Conservation (phyloP, 768 basidiomycete genomes). For the Roridomyces roridus region DNA sequence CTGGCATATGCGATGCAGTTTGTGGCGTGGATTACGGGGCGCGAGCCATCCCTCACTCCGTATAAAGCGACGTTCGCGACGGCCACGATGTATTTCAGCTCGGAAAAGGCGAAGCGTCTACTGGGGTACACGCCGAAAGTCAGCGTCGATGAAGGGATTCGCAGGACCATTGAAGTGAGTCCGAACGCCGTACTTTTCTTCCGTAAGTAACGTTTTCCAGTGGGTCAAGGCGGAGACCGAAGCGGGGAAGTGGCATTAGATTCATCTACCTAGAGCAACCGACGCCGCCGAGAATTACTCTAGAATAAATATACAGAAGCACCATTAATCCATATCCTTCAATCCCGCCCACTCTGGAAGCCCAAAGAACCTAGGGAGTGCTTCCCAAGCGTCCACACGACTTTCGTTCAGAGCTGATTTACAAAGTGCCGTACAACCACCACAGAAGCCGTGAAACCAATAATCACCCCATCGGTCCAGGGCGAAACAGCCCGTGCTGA, state of each 20-base stretch:
- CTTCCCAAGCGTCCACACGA: too few species aligned
- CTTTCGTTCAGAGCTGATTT: too few species aligned
- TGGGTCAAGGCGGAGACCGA: constrained; percentile 13
- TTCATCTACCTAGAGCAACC: background rate
- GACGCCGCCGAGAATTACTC: too few species aligned
- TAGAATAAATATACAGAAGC: too few species aligned
- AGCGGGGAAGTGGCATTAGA: background rate
- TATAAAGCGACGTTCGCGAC: constrained; percentile 16
- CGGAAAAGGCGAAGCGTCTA: constrained; percentile 8
- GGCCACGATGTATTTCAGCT: constrained; percentile 5
- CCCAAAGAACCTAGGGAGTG: background rate
- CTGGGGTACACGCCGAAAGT: constrained; percentile 79
- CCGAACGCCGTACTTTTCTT: background rate
- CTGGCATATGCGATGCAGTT: constrained; percentile 31
- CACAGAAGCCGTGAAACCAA: background rate
- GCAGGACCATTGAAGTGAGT: constrained; percentile 58
- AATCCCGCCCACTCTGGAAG: background rate
- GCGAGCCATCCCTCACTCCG: background rate
- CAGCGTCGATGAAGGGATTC: constrained; percentile 70
- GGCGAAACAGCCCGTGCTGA: too few species aligned
- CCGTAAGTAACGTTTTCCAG: background rate
- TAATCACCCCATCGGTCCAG: too few species aligned
- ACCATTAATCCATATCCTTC: background rate
- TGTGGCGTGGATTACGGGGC: constrained; percentile 5
- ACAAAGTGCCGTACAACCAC: too few species aligned